Percentiles rank a stretch among this genome's conserved stretches.
Conservation (phyloP, 257 asterid genomes). For the Phtheirospermum japonicum region DNA sequence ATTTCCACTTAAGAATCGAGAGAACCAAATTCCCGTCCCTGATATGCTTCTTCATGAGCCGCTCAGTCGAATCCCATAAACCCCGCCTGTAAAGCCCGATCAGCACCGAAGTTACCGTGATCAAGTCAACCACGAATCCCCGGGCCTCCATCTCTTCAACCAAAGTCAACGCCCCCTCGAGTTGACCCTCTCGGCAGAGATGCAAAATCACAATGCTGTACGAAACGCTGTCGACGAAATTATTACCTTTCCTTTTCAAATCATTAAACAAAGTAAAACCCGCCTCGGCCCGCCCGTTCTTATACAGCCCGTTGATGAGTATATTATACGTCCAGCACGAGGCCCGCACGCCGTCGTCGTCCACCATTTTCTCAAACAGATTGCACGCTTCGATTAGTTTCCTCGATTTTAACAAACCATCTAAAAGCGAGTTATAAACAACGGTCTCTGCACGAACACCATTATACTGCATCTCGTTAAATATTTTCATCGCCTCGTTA, state of each 20-base stretch:
- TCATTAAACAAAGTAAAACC: conserved; percentile 76
- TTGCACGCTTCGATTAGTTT: conserved; percentile 75
- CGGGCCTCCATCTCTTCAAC: conserved; percentile 93
- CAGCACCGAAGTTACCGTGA: conserved; percentile 71
- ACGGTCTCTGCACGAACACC: conserved; percentile 62
- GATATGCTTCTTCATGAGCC: conserved; percentile 75
- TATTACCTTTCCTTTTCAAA: conserved; percentile 76
- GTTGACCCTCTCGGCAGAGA: conserved; percentile 60
- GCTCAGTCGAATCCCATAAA: conserved; percentile 65
- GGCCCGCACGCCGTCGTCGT: conserved; percentile 73
- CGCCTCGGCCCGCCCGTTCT: conserved; percentile 80
- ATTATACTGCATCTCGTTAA: conserved; percentile 69
- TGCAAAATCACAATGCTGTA: conserved; percentile 72
- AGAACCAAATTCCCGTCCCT: conserved; percentile 72
- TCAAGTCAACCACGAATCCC: conserved; percentile 76
- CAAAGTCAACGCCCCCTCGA: conserved; percentile 69
- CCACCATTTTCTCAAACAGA: conserved; percentile 84
- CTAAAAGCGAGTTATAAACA: conserved; percentile 76
- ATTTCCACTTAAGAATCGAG: conserved; percentile 71
- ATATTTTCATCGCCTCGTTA: conserved; percentile 63
- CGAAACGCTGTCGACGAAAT: conserved; percentile 68
- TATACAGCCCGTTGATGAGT: conserved; percentile 77
- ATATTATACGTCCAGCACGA: conserved; percentile 90
- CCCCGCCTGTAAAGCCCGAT: conserved; percentile 62
- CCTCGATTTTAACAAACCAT: conserved; percentile 82